Evolutionary conservation across 495 filamentous ascomycete genomes (phyloP).

Genomic region (Xylaria cubensis): DNA sequence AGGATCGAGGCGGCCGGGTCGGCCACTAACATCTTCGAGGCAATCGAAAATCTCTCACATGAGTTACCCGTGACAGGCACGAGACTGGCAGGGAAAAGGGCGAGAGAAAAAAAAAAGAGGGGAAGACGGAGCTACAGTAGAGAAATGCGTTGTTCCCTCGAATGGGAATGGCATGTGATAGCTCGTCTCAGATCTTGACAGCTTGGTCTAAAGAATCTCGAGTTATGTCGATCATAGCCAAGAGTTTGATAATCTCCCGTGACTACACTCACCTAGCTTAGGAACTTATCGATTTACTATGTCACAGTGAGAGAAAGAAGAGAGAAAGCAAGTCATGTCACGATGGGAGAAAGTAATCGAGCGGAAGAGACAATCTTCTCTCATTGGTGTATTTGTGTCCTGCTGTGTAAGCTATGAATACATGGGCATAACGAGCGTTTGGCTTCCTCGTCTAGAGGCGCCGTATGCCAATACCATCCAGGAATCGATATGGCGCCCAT

Average conservation of each 20-base stretch:
- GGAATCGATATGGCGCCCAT: conserved; percentile 18
- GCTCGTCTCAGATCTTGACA: neutral
- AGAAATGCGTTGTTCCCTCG: neutral
- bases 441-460: conserved; percentile 5
- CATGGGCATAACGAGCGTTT: conserved; percentile 21
- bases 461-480: neutral
- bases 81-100: neutral
- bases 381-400: neutral
- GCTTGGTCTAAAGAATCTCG: neutral
- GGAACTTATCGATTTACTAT: neutral
- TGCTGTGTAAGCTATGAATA: conserved; percentile 21
- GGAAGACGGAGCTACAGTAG: neutral
- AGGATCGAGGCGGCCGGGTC: neutral
- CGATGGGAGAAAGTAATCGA: neutral
- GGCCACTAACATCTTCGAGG: conserved; percentile 12
- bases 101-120: neutral
- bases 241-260: conserved; percentile 2
- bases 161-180: conserved; percentile 4
- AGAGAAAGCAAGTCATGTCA: too few species aligned
- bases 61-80: neutral
- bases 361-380: neutral
- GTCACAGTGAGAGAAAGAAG: too few species aligned
- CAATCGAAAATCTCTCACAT: conserved; percentile 18
- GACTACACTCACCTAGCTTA: neutral
- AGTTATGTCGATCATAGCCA: conserved; percentile 9